Base-by-base conservation (phyloP, 2,329 filamentous ascomycete species). In the Pseudogymnoascus sp. region DNA sequence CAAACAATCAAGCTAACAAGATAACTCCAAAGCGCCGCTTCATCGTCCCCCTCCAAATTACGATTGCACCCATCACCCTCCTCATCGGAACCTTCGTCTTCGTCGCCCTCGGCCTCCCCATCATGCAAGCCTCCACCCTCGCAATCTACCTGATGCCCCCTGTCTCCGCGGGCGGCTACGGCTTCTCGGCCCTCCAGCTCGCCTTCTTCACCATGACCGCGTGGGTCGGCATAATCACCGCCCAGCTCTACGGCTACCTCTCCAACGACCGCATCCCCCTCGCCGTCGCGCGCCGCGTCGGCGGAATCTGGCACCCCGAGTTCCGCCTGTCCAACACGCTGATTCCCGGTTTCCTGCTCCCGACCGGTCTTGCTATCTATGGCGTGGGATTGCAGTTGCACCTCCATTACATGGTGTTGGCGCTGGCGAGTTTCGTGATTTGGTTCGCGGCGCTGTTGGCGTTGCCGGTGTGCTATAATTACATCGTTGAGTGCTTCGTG, bases 191-290 rank as follows among this genome's bases (percentile, higher is more conserved):
- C 0, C 68, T 74, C 14, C 74, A 78, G 63, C 78, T 76, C 31
- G 77, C 77, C 1, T 73, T 72, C 7, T 77, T 76, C 64, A 73
- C 71, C 2, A 78, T 80, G 64, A 70, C 72, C 16, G 72, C 75
- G 65, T 80, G 77, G 78, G 69, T 76, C 14, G 77, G 77, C 6
- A 71, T 78, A 23, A 66, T 76, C 14, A 61, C 74, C 25, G 75
- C 75, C 0, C 70, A 76, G 5, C 63, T 75, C 13, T 76, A 75
- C 63, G 76, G 75, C 2, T 73, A 75, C 63, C 70, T 73, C 28
- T 67, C 77, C n/a, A 76, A 74, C 60, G 77, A 80, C 66, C 68
- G 74, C 6, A 69, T 79, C 1, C 76, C 77, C 0, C 69, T 79
- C 10, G 65, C 37, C 21, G 63, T 69, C 28, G 66, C 65, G 16